A percentile compares a stretch with the other conserved stretches of the same genome.
Conservation (phyloP, 768 basidiomycete species). For the Lactarius pseudohatsudake region DNA sequence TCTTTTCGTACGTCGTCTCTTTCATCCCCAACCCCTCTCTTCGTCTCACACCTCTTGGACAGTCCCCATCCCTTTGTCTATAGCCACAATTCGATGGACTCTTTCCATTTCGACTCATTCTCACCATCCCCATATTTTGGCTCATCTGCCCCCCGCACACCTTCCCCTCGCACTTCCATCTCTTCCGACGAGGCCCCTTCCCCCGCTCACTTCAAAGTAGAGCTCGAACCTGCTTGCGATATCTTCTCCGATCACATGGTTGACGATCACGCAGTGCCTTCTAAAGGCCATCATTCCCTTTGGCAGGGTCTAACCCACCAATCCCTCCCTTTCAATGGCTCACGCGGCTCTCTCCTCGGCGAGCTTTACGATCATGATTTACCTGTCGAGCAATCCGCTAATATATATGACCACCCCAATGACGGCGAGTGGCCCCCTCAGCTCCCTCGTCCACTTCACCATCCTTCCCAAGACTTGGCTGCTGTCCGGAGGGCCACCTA, state of each 20-base stretch:
- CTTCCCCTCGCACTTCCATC: conserved; percentile 54
- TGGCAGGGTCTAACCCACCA: conserved; percentile 39
- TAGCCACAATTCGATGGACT: conserved; percentile 41
- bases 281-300: conserved; percentile 43
- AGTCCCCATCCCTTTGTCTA: conserved; percentile 19
- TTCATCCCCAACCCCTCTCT: conserved; percentile 12
- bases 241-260: conserved; percentile 51
- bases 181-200: conserved; percentile 34
- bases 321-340: conserved; percentile 38
- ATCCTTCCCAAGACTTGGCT: conserved; percentile 46
- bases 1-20: conserved; percentile 21
- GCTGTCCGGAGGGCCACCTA: conserved; percentile 66
- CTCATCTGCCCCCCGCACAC: conserved; percentile 70
- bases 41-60: conserved; percentile 15
- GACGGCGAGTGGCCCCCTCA: conserved; percentile 28
- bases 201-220: conserved; percentile 43
- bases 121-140: conserved; percentile 57
- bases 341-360: conserved; percentile 58
- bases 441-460: conserved; percentile 32
- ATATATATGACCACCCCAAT: conserved; percentile 31
- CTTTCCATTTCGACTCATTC: conserved; percentile 56
- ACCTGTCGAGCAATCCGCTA: conserved; percentile 36
- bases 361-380: conserved; percentile 69
- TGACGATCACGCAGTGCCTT: conserved; percentile 41
- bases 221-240: conserved; percentile 48